phyloP scores from a whole-genome alignment of 148 eudicot species.

The Dysphania ambrosioides region DNA sequence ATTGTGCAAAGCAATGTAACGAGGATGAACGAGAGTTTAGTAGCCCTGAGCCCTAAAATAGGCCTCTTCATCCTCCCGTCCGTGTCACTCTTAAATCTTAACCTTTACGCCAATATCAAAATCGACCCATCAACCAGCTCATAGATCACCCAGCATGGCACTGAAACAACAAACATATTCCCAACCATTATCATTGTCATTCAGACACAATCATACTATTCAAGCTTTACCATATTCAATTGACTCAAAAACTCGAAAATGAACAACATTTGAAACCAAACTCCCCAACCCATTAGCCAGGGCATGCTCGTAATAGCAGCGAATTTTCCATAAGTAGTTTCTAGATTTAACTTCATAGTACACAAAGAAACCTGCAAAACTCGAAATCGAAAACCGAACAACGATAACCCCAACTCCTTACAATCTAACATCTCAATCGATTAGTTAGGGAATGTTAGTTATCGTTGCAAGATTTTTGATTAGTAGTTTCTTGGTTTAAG shows the following conservation, averaged over 20 bases:
- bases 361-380: too few relatives aligned
- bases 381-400: too few relatives aligned
- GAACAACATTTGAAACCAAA: neutral
- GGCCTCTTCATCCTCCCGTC: conserved; percentile 43
- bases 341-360: neutral
- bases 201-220: neutral
- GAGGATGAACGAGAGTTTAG: conserved; percentile 43
- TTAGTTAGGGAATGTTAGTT: neutral
- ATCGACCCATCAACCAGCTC: neutral
- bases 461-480: neutral
- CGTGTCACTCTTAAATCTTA: conserved; percentile 23
- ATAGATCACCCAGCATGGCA: neutral
- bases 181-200: neutral
- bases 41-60: conserved; percentile 36
- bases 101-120: conserved; percentile 14
- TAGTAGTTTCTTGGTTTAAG: neutral
- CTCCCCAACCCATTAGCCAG: neutral
- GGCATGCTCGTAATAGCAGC: neutral
- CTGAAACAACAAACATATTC: conserved; percentile 2
- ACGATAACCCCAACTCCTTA: too few relatives aligned
- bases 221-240: neutral
- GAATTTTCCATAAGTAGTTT: neutral
- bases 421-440: neutral
- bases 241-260: neutral
- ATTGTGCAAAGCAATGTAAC: conserved; percentile 42